Evolutionary conservation across 2,329 filamentous ascomycete species (phyloP).

Genomic region (Alternaria alternata): DNA sequence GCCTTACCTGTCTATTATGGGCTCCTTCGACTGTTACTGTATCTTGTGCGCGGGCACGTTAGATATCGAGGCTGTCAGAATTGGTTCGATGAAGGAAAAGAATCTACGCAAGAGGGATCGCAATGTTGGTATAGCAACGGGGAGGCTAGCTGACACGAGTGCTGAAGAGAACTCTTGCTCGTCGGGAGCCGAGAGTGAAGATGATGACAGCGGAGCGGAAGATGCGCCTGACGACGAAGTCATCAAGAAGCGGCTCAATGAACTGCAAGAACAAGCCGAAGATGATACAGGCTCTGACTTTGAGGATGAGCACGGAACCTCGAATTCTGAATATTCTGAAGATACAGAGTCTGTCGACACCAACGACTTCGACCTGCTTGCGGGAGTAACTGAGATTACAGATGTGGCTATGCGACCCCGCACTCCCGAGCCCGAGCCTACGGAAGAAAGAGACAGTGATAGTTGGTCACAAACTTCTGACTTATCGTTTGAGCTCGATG

Average conservation of each 20-base stretch:
- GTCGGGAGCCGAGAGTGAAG: neutral
- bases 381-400: neutral
- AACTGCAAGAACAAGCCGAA: neutral
- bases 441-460: neutral
- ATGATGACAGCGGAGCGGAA: conserved; percentile 1
- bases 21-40: conserved; percentile 31
- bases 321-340: neutral
- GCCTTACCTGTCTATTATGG: conserved; percentile 13
- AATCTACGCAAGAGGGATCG: conserved; percentile 13
- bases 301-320: neutral
- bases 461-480: conserved; percentile 14
- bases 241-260: neutral
- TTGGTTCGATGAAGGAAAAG: conserved; percentile 15
- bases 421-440: conserved; percentile 1
- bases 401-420: conserved; percentile 9
- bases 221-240: conserved; percentile 1
- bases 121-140: conserved; percentile 10
- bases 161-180: neutral
- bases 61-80: neutral
- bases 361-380: conserved; percentile 1
- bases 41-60: conserved; percentile 26
- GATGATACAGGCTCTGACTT: conserved; percentile 3
- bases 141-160: neutral
- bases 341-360: neutral
- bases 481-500: neutral